Conservation (phyloP, 2,329 filamentous ascomycete species). For the Botrytis fabae region DNA sequence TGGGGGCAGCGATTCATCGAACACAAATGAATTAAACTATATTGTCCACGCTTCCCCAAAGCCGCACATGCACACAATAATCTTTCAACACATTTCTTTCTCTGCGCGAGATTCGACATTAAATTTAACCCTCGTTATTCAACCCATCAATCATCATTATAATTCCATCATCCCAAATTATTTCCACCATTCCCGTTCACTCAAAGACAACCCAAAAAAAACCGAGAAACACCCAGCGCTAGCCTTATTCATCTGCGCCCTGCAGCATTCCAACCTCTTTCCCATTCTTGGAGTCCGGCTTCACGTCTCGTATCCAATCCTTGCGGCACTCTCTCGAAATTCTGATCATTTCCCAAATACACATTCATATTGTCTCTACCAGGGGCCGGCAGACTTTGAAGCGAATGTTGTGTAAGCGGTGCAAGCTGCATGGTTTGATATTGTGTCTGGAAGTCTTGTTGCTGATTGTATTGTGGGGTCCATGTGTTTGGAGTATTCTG, state of each 20-base stretch:
- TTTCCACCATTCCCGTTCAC: too few relatives aligned
- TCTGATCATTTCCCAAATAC: conserved; percentile 25
- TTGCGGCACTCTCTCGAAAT: conserved; percentile 26
- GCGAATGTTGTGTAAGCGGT: conserved; percentile 11
- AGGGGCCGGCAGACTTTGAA: background rate
- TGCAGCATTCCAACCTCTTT: conserved; percentile 24
- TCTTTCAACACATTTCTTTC: background rate
- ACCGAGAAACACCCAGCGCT: background rate
- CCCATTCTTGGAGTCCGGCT: conserved; percentile 24
- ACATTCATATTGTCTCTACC: conserved; percentile 24
- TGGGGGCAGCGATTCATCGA: background rate
- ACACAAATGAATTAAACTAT: background rate
- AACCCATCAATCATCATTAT: background rate
- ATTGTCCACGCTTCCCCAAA: background rate
- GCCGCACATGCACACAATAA: background rate
- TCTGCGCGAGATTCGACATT: background rate
- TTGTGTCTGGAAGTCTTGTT: background rate
- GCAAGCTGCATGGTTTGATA: background rate
- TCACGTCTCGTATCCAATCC: conserved; percentile 5
- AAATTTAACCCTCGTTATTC: background rate
- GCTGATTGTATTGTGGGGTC: background rate
- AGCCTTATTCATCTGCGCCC: background rate
- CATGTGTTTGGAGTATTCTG: background rate
- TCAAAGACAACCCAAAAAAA: too few relatives aligned
- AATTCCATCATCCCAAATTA: too few relatives aligned